Percentiles rank a stretch among this genome's conserved stretches.
Conservation (phyloP, 2,329 filamentous ascomycete species). For the Colletotrichum ledebouriae region DNA sequence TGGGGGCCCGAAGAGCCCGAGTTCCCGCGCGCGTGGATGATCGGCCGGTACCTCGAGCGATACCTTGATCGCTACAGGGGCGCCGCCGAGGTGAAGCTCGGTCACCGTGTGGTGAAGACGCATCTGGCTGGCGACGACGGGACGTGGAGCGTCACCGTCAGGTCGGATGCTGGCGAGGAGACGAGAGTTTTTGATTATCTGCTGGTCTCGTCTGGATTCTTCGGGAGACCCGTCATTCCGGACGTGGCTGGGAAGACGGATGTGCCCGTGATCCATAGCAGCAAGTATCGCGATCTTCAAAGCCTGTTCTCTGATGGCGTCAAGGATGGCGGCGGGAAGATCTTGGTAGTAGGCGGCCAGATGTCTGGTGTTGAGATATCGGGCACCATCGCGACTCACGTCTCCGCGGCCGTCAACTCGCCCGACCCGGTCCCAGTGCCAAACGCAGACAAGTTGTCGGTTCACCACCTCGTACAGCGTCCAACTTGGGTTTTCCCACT, state of each 20-base stretch:
- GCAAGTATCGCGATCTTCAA: slow-evolving; percentile 70
- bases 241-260: slow-evolving; percentile 51
- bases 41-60: slow-evolving; percentile 77
- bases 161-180: slow-evolving; percentile 53
- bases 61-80: slow-evolving; percentile 70
- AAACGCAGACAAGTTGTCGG: slow-evolving; percentile 63
- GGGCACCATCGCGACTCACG: slow-evolving; percentile 76
- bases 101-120: slow-evolving; percentile 60
- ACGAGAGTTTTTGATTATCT: slow-evolving; percentile 76
- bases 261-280: slow-evolving; percentile 76
- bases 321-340: slow-evolving; percentile 63
- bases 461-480: slow-evolving; percentile 78
- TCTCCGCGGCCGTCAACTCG: slow-evolving; percentile 73
- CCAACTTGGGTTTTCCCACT: slow-evolving; percentile 81
- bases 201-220: slow-evolving; percentile 82
- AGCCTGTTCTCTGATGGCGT: slow-evolving; percentile 58
- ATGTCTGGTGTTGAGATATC: slow-evolving; percentile 87
- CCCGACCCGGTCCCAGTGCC: slow-evolving; percentile 58
- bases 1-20: slow-evolving; percentile 74
- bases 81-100: slow-evolving; percentile 61
- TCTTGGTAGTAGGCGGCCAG: slow-evolving; percentile 82
- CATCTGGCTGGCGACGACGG: slow-evolving; percentile 51
- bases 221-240: slow-evolving; percentile 72
- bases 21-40: slow-evolving; percentile 82
- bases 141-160: slow-evolving; percentile 58